A percentile compares a stretch with the other conserved stretches of the same genome.
phyloP scores from a whole-genome alignment of 192 early-diverging fungal species.

The Irineochytrium annulatum region DNA sequence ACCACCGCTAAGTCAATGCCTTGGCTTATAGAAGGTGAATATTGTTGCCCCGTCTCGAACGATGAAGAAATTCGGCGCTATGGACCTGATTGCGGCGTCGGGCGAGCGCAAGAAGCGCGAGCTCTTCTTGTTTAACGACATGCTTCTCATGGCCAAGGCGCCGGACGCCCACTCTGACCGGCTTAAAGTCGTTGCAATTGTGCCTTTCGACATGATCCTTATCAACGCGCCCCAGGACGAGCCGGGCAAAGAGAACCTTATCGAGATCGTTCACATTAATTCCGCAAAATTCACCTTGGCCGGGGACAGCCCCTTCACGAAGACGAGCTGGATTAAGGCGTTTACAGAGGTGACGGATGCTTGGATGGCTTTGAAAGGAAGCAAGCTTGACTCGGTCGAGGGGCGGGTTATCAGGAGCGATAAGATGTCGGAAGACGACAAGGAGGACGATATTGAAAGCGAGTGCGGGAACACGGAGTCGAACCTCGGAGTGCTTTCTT shows the following conservation, averaged over 20 bases:
- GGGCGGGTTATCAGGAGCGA: neutral
- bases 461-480: no score
- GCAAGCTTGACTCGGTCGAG: neutral
- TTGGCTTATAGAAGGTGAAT: constrained; percentile 40
- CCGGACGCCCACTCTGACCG: constrained; percentile 32
- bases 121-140: constrained; percentile 55
- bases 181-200: constrained; percentile 46
- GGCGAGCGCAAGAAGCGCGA: constrained; percentile 42
- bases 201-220: constrained; percentile 45
- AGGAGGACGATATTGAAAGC: neutral
- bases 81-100: constrained; percentile 33
- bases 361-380: constrained; percentile 32
- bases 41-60: constrained; percentile 44
- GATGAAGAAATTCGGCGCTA: constrained; percentile 33
- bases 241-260: constrained; percentile 26
- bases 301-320: constrained; percentile 15
- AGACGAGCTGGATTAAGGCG: constrained; percentile 37
- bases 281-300: constrained; percentile 23
- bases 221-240: constrained; percentile 27
- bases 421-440: neutral
- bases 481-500: no score
- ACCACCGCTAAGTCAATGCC: neutral
- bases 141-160: constrained; percentile 50
- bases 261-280: constrained; percentile 42
- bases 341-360: constrained; percentile 33